Evolutionary conservation across 2,329 filamentous ascomycete genomes (phyloP).

Genomic region (Arthrobotrys megalospora): DNA sequence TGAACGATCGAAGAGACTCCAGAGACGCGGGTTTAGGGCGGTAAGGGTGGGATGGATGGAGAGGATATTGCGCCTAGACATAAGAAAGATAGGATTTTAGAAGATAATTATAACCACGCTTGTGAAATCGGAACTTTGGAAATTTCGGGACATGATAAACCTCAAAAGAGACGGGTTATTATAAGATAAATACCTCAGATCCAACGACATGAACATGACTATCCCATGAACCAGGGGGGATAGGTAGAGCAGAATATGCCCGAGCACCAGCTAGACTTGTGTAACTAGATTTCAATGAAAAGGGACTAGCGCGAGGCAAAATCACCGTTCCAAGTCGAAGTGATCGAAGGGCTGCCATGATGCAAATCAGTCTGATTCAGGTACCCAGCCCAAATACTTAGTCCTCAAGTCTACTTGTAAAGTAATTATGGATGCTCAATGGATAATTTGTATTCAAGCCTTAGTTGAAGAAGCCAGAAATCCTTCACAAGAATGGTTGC

Average conservation of each 20-base stretch:
- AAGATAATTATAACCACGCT: no score
- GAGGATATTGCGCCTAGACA: slow-evolving; percentile 57
- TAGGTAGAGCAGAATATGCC: slow-evolving; percentile 2
- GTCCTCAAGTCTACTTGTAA: no score
- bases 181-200: slow-evolving; percentile 48
- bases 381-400: not conserved
- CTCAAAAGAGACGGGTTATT: no score
- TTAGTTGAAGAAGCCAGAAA: slow-evolving; percentile 5
- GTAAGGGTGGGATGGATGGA: slow-evolving; percentile 61
- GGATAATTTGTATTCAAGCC: not conserved
- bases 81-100: slow-evolving; percentile 19
- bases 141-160: no score
- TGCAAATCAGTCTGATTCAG: not conserved
- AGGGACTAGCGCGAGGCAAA: not conserved
- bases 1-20: slow-evolving; percentile 63
- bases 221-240: slow-evolving; percentile 65
- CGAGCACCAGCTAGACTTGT: not conserved
- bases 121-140: no score
- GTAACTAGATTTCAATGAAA: not conserved
- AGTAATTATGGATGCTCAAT: no score
- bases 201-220: slow-evolving; percentile 65
- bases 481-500: not conserved
- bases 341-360: not conserved
- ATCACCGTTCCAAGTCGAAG: not conserved
- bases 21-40: slow-evolving; percentile 62